Percentiles rank a stretch among this genome's conserved stretches.
Evolutionary conservation across 371 early-diverging fungal genomes (phyloP).

Genomic region (Lichtheimia corymbifera): DNA sequence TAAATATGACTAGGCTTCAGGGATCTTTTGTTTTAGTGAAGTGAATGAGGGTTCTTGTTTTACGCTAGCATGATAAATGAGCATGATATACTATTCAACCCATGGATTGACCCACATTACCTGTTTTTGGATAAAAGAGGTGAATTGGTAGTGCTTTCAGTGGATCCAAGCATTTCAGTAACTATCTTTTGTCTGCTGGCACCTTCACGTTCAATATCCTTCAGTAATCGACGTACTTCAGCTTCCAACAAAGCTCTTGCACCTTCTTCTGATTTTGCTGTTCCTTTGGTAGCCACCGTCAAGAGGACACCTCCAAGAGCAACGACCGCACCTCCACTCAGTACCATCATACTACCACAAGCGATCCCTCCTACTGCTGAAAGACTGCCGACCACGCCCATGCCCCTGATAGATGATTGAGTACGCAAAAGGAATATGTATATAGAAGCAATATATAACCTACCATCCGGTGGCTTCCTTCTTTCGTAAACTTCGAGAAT

Average conservation of each 20-base stretch:
- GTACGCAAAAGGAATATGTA: background rate
- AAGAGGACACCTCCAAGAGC: constrained; percentile 34
- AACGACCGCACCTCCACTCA: constrained; percentile 36
- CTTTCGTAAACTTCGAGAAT: constrained; percentile 52
- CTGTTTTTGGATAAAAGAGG: background rate
- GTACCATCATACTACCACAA: constrained; percentile 37
- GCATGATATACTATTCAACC: no score
- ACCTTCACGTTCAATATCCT: background rate
- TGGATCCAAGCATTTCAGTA: background rate
- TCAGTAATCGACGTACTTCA: background rate
- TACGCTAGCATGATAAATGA: no score
- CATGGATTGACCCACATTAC: no score
- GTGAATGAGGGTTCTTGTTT: no score
- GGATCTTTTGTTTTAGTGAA: no score
- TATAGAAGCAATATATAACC: background rate
- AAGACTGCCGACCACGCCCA: constrained; percentile 47
- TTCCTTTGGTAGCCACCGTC: constrained; percentile 25
- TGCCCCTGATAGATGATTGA: constrained; percentile 21
- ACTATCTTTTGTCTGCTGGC: background rate
- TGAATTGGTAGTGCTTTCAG: background rate
- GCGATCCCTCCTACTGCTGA: constrained; percentile 53
- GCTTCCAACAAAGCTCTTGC: constrained; percentile 3
- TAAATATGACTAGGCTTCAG: no score
- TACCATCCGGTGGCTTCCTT: constrained; percentile 48
- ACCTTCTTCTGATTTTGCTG: background rate